These are phyloP conservation scores for Fomitopsis schrenkii DNA, from an alignment of 1,284 basidiomycete species.

Conservation along the genomic window DNA sequence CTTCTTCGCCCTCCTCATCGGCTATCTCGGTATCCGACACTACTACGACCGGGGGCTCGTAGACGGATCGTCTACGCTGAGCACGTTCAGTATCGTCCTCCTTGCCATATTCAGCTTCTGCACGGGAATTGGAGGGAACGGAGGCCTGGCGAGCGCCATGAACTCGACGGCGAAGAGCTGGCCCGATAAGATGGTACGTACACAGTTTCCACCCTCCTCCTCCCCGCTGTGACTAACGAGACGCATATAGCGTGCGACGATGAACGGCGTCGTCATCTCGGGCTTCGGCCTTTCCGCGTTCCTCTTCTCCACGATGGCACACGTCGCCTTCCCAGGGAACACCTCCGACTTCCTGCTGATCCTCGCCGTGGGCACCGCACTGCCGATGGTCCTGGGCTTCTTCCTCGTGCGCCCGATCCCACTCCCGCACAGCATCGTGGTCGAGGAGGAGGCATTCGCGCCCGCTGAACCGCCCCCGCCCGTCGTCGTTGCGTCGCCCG, in stretches of 20 bases:
- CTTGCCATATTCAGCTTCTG: slow-evolving; percentile 50
- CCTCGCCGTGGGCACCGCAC: slow-evolving; percentile 66
- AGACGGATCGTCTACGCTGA: slow-evolving; percentile 16
- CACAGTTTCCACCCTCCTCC: neutral
- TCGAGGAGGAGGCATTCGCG: slow-evolving; percentile 11
- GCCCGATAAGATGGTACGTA: slow-evolving; percentile 43
- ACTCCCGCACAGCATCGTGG: slow-evolving; percentile 26
- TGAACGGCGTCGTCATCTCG: slow-evolving; percentile 71
- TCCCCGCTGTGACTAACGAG: neutral
- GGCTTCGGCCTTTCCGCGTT: slow-evolving; percentile 87
- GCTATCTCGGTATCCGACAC: slow-evolving; percentile 63
- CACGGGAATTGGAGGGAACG: slow-evolving; percentile 62
- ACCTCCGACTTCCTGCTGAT: slow-evolving; percentile 66
- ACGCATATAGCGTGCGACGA: slow-evolving; percentile 56
- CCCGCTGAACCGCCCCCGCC: slow-evolving; percentile 15
- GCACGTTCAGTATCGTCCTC: slow-evolving; percentile 27
- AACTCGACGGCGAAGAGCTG: slow-evolving; percentile 70
- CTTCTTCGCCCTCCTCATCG: slow-evolving; percentile 49
- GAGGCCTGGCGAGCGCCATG: slow-evolving; percentile 48
- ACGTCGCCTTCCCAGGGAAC: slow-evolving; percentile 64
- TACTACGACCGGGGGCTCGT: slow-evolving; percentile 54
- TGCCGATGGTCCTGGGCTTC: slow-evolving; percentile 66
- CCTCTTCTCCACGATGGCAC: slow-evolving; percentile 68
- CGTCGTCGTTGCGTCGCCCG: slow-evolving; percentile 12
- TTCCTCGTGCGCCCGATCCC: slow-evolving; percentile 62